Base-by-base conservation (phyloP, 495 filamentous ascomycete genomes). In the Aspergillus campestris region DNA sequence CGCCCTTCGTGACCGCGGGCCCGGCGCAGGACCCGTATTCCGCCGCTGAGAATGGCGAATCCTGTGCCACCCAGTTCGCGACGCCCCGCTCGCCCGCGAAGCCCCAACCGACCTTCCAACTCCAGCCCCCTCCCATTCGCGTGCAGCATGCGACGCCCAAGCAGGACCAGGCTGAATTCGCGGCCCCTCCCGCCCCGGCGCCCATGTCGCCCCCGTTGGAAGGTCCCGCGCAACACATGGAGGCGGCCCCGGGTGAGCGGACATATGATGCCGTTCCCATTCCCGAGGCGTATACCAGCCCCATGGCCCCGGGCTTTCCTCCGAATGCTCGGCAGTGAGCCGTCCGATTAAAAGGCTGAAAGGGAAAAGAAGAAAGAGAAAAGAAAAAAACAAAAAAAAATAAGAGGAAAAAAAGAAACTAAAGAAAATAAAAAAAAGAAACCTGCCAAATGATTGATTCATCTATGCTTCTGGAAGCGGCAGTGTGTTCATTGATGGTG, bases 51-150 rank as follows among this genome's bases (percentile, higher is more conserved):
- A 77, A 83, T 38, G 81, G 79, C 44, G 59, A 74, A 41, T 45
- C 46, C 24, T 58, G 55, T 51, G 56, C 69, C 12, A 64, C 61
- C 4, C 69, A 73, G 49, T 73, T 71, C 43, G 69, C 74, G 31
- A 66, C 63, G 59, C 78, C 65, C 40, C 69, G 41, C 45, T 67
- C 65, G 42, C 75, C 58, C 59, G 80, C 79, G 40, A 62, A 63
- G 47, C 56, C 61, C 3, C 55, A 54, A 10, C 71, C 80, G 0
- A 73, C 83, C 12, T 94, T 96, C 75, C 81, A 84, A 52, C 80
- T 96, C 8, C 86, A 94, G 66, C 69, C 89, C 13, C 87, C 89
- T 28, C 89, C 89, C 0, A 78, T 77, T 59, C 83, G 81, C 52
- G 78, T 88, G 34, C 84, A 86, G 53, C 72, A 79, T 41, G 81